Evolutionary conservation across 257 asterid genomes (phyloP), one percentile per base, ranked within the genome.

Genomic region (Echites panduratus): DNA sequence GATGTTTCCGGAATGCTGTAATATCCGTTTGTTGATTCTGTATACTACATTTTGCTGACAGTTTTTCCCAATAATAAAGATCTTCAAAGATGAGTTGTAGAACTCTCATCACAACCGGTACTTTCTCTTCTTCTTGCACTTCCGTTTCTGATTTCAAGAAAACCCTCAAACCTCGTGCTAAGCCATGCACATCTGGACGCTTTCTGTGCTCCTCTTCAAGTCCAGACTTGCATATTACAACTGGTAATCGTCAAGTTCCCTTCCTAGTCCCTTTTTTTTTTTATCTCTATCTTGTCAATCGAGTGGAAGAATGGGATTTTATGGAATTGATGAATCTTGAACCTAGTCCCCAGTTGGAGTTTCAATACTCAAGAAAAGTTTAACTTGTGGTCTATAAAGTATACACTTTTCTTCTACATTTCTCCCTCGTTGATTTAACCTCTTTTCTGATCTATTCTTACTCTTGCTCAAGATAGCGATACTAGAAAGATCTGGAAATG

Each of bases 161-260:
- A 66, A 80, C 81, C 75, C 63, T 76, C 47, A 84, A 71, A 32
- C 12, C 56, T 74, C 44, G 12, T n/a, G 26, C 82, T n/a, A 45
- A 44, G 72, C 19, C 81, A 11, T 71, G 73, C 52, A 63, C 74
- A 59, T 66, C 78, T 52, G 12, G 48, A 79, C 80, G 74, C 54
- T 64, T 85, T 78, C 20, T 67, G 11, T 86, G 96, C 77, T 85
- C 92, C 22, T 81, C 87, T 68, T 75, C 96, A 52, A 72, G 70
- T 63, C 79, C 92, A n/a, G 84, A 83, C 19, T 73, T 61, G 53
- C 82, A 88, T 62, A 16, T 76, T 54, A 78, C 87, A n/a, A 76
- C 90, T 40, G 95, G 96, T 87, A 88, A 54, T 57, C 26, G 62
- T 17, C 9, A 53, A 73, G 45, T 16, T 75, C 27, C 27, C 65